A percentile compares a stretch with the other conserved stretches of the same genome.
Conservation (phyloP, 2,329 filamentous ascomycete genomes). For the Alternaria viburni region DNA sequence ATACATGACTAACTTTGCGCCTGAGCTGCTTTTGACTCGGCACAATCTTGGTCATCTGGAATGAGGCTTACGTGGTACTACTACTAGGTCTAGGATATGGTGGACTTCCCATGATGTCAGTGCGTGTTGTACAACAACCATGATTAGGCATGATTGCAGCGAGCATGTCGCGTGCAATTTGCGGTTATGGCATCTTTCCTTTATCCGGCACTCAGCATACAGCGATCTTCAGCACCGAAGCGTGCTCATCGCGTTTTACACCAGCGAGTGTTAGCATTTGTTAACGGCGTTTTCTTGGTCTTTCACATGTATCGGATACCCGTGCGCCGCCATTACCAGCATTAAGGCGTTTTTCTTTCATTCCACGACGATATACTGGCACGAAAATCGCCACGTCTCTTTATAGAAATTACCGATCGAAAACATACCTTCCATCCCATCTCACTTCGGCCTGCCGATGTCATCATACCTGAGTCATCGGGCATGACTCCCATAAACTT, state of each 20-base stretch:
- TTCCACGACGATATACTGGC: not conserved
- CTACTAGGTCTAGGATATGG: not conserved
- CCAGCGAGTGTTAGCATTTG: not conserved
- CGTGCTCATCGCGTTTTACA: not conserved
- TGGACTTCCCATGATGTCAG: not conserved
- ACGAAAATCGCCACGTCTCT: not conserved
- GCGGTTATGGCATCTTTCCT: not conserved
- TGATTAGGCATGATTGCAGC: not conserved
- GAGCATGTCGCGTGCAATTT: not conserved
- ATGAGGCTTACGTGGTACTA: slow-evolving; percentile 1
- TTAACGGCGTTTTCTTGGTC: not conserved
- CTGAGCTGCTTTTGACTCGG: slow-evolving; percentile 18
- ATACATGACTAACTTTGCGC: slow-evolving; percentile 30
- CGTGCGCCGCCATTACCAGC: not conserved
- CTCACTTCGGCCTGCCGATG: not conserved
- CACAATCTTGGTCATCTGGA: slow-evolving; percentile 12
- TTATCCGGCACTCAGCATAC: not conserved
- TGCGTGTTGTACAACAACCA: not conserved
- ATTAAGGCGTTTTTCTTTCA: not conserved
- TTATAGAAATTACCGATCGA: not conserved
- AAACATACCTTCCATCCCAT: not conserved
- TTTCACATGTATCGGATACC: not conserved
- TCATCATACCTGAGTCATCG: not conserved
- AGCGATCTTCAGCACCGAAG: not conserved
- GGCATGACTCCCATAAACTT: not conserved